Evolutionary conservation across 192 early-diverging fungal genomes (phyloP).

Genomic region (Coemansia sp.): DNA sequence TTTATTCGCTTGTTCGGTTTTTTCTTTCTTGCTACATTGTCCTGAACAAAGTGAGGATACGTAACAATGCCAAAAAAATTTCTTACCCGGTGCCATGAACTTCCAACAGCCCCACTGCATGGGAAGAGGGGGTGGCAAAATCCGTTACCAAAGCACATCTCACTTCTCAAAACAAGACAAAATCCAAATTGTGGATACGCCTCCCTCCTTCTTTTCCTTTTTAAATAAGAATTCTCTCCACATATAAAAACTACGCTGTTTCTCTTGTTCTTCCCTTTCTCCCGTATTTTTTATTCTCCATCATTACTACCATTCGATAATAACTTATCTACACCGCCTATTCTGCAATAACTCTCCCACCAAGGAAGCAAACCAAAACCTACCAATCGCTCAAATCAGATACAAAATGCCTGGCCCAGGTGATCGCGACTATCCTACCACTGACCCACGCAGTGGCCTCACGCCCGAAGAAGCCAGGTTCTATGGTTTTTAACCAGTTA

Average conservation of each 20-base stretch:
- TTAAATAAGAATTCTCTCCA: not conserved
- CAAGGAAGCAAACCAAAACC: not conserved
- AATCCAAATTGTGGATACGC: not conserved
- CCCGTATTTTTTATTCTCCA: not conserved
- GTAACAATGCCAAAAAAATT: not conserved
- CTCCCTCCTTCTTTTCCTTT: not conserved
- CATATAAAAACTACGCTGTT: not conserved
- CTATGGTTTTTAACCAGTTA: slow-evolving; percentile 17
- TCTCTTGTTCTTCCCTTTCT: not conserved
- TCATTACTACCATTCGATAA: not conserved
- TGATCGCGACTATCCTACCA: slow-evolving; percentile 36
- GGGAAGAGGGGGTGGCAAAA: not conserved
- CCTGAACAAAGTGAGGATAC: not conserved
- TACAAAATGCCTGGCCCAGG: not conserved
- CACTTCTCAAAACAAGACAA: not conserved
- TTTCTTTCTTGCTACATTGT: not conserved
- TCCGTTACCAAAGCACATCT: not conserved
- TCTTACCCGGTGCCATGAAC: slow-evolving; percentile 11
- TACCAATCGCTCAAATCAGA: not conserved
- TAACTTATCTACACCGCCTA: not conserved
- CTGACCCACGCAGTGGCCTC: slow-evolving; percentile 32
- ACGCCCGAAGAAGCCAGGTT: slow-evolving; percentile 37
- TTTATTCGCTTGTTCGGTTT: too few species aligned
- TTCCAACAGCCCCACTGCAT: not conserved
- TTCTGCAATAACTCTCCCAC: not conserved